phyloP scores from a whole-genome alignment of 495 filamentous ascomycete genomes.

The Hypoxylon perforatum region DNA sequence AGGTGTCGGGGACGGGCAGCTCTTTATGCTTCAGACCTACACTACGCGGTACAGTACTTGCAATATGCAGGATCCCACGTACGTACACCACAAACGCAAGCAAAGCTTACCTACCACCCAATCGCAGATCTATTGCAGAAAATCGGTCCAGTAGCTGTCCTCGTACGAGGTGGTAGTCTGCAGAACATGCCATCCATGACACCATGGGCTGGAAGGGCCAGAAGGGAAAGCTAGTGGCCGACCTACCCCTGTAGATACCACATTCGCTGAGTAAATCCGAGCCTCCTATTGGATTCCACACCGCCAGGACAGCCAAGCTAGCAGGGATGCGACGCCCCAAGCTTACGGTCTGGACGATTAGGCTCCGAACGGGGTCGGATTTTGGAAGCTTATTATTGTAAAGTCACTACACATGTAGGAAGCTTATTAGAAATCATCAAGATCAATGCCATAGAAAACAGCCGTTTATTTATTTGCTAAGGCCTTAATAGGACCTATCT shows the following conservation, averaged over 20 bases:
- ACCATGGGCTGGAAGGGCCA: conserved; percentile 10
- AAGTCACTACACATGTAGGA: background rate
- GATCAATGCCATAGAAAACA: no score
- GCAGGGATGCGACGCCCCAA: conserved; percentile 11
- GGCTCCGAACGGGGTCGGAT: conserved; percentile 25
- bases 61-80: background rate
- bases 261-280: conserved; percentile 39
- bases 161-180: no score
- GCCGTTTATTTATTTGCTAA: no score
- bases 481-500: background rate
- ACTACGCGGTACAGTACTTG: background rate
- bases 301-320: conserved; percentile 14
- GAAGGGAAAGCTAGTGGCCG: background rate
- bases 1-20: background rate
- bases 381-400: background rate
- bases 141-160: conserved; percentile 20
- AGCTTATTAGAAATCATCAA: no score
- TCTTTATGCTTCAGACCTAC: conserved; percentile 12
- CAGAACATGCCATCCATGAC: conserved; percentile 35
- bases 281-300: conserved; percentile 29
- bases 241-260: conserved; percentile 22
- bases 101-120: conserved; percentile 7
- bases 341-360: background rate
- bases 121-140: background rate
- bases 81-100: background rate